These are phyloP conservation scores for Pleodorina starrii DNA, from an alignment of 139 green algal species.

Conservation along the genomic window DNA sequence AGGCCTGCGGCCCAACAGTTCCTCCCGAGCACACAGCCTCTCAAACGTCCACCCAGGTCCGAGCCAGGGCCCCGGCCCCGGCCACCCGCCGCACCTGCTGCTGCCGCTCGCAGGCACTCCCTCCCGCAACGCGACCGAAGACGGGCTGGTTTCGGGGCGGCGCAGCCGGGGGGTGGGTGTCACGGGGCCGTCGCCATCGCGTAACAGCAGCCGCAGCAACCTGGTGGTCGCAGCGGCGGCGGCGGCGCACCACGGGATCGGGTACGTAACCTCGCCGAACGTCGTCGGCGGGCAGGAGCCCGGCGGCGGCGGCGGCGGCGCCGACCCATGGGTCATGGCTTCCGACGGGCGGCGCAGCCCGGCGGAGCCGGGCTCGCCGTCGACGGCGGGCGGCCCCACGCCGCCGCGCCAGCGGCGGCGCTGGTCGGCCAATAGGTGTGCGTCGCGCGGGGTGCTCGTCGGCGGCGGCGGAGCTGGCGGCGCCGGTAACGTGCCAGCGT, in stretches of 20 bases:
- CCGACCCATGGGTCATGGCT: background rate
- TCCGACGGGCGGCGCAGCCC: background rate
- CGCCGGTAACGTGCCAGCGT: background rate
- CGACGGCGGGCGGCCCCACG: background rate
- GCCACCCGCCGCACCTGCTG: background rate
- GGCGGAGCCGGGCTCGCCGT: background rate
- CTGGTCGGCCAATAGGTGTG: background rate
- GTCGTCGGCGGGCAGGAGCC: background rate
- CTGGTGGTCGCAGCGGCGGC: background rate
- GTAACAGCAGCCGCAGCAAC: conserved; percentile 34
- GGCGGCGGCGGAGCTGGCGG: background rate
- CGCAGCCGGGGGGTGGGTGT: background rate
- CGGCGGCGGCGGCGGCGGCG: background rate
- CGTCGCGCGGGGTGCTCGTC: background rate
- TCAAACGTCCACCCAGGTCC: background rate
- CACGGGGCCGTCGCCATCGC: background rate
- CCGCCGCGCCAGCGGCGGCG: conserved; percentile 11
- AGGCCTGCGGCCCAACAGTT: conserved; percentile 11
- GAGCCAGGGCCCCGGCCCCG: background rate
- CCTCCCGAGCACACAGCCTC: background rate
- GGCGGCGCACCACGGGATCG: background rate
- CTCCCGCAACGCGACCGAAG: background rate
- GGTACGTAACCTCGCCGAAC: conserved; percentile 22
- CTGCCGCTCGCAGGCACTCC: background rate
- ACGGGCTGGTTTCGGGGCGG: conserved; percentile 14